These are phyloP conservation scores for Solanum medicagineum DNA, from an alignment of 257 asterid species.

Conservation along the genomic window DNA sequence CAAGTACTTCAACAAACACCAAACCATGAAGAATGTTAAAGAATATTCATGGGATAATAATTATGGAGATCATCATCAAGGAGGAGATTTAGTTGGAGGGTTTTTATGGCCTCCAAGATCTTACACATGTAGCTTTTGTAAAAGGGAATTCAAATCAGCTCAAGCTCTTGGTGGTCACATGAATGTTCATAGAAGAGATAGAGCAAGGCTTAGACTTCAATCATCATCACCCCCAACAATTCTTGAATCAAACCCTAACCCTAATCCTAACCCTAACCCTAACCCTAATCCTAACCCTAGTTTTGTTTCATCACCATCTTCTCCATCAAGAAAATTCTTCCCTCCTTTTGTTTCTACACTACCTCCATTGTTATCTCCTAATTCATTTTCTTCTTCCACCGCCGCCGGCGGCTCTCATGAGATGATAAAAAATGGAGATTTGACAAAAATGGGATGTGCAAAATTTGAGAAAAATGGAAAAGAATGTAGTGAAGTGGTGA, in stretches of 20 bases:
- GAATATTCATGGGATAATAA: constrained; percentile 19
- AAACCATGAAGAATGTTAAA: constrained; percentile 20
- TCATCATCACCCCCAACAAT: constrained; percentile 14
- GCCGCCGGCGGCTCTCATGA: neutral
- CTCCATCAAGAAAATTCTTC: constrained; percentile 16
- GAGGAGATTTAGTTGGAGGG: constrained; percentile 39
- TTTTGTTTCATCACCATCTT: constrained; percentile 13
- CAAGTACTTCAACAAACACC: neutral
- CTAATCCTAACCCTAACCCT: constrained; percentile 44
- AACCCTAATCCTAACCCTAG: constrained; percentile 41
- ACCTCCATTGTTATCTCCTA: constrained; percentile 18
- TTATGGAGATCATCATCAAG: constrained; percentile 13
- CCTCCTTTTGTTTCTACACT: constrained; percentile 22
- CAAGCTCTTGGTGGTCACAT: constrained; percentile 98
- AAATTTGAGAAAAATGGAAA: constrained; percentile 12
- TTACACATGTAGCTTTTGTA: constrained; percentile 78
- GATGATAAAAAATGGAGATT: neutral
- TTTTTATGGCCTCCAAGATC: constrained; percentile 88
- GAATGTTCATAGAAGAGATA: constrained; percentile 87
- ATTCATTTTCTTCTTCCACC: constrained; percentile 5
- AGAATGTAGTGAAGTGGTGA: constrained; percentile 1
- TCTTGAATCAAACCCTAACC: neutral
- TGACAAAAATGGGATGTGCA: neutral
- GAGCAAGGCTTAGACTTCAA: constrained; percentile 51
- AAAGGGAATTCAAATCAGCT: constrained; percentile 84